Evolutionary conservation across 805 yeast genomes (phyloP), one percentile per base, ranked within the genome.

Genomic region (Wickerhamiella azymoides): DNA sequence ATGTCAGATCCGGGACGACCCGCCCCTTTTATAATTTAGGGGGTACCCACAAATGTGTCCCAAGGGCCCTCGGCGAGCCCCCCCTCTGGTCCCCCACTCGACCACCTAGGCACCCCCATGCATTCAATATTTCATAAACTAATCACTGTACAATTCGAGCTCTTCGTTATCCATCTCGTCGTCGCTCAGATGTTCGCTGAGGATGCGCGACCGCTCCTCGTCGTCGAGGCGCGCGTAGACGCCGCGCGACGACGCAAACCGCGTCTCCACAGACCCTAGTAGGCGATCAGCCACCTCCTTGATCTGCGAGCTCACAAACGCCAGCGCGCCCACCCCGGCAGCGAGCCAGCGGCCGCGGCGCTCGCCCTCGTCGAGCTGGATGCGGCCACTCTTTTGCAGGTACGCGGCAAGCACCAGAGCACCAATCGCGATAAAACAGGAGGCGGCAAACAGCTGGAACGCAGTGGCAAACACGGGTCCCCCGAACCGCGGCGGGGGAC

Each of bases 371-470:
- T 46, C 50, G 13, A 48, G 42, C 19, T 27, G 25, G 44, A 48
- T 48, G 19, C 39, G 30, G 32, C 48, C 50, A 6, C 37, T 10
- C 25, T 43, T 27, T 36, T 41, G 26, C 21, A 36, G 24, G 19
- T 26, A 19, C 11, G 16, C n/a, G 10, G 45, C 56, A 10, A 46
- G 61, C 26, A 63, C 66, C 32, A 64, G 58, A 19, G 56, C 61
- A n/a, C 60, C 47, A 2, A 59, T 38, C 7, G 53, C 53, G 24
- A 14, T 96, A 96, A 60, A 56, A 79, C 74, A 50, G 82, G 85
- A 60, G n/a, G n/a, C n/a, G n/a, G n/a, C 82, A 86, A 18, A 85
- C 77, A 58, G 84, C 74, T 73, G 77, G 79, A 1, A 79, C 28
- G 40, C 36, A 10, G 21, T 40, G 27, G 9, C 17, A n/a, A 40